Evolutionary conservation across 352 stramenopile genomes (phyloP), one percentile per base, ranked within the genome.

Genomic region (Blastocystis sp.): DNA sequence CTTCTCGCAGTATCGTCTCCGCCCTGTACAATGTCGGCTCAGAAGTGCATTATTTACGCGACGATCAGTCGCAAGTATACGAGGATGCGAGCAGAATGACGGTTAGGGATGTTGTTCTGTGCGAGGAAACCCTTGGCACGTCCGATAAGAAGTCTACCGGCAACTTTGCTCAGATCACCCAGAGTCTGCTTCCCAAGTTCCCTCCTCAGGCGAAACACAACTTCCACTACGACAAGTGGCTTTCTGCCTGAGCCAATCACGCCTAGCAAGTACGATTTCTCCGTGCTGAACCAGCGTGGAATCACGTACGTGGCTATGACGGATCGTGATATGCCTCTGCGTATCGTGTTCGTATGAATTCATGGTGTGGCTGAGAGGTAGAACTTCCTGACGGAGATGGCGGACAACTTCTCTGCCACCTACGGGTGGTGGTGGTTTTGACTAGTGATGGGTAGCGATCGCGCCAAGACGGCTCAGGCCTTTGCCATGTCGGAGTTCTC

Each of bases 401-500:
- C 17, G 7, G 54, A 81, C 21, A 81, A 81, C 34, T 81, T 81
- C 52, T 17, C 42, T 68, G 60, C 71, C 17, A 81, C 71, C 17
- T 81, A 81, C n/a, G 71, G 71, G 71, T 81, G 63, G 28, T 24
- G 6, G n/a, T 11, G 17, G 6, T 62, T 28, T 4, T 24, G 14
- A 43, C 1, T 71, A 38, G 14, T 45, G 28, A 69, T 4, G 11
- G 6, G n/a, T 81, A 81, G 71, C 11, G 54, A 81, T 45, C 71
- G 71, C n/a, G 71, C 71, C 6, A 81, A 81, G 71, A 81, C 71
- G 9, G 71, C 71, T 77, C 71, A 81, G 42, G 71, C 71, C 14
- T 81, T 69, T 81, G 54, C 71, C 6, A 81, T 81, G 71, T 81
- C 71, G 28, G 71, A 81, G 19, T 81, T 81, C 71, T 81, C 71